phyloP scores from a whole-genome alignment of 306 rosid species.

The Quercus bicolor region DNA sequence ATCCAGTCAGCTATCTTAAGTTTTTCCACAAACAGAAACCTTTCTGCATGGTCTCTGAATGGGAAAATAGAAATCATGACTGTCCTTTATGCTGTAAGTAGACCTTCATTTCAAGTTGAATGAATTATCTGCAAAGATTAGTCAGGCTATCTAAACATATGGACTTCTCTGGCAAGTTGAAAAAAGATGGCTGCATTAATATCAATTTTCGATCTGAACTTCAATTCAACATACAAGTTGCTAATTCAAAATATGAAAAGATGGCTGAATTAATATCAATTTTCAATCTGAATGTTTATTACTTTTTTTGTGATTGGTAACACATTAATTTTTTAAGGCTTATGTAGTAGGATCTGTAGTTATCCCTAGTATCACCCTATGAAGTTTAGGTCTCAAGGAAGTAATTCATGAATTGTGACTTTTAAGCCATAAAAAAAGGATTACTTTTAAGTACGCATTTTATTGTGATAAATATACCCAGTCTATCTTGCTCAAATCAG shows the following conservation, averaged over 20 bases:
- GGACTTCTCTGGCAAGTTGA: no score
- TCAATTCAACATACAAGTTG: neutral
- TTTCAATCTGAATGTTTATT: neutral
- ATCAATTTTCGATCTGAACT: neutral
- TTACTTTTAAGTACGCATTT: neutral
- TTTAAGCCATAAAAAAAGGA: neutral
- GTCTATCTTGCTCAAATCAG: neutral
- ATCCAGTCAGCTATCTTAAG: conserved; percentile 68
- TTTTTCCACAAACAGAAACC: conserved; percentile 37
- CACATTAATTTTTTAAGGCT: no score
- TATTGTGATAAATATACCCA: neutral
- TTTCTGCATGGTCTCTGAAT: conserved; percentile 65
- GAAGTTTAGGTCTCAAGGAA: neutral
- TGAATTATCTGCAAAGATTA: neutral
- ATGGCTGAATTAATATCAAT: neutral
- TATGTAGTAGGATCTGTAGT: no score
- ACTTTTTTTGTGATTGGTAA: no score
- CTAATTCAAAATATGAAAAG: no score
- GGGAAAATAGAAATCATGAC: conserved; percentile 59
- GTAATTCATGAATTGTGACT: neutral
- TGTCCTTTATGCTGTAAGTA: conserved; percentile 69
- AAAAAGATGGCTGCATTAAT: neutral
- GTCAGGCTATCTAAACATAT: no score
- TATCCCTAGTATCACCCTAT: no score
- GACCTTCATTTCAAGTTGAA: neutral